Evolutionary conservation across 164 flowering plant genomes (phyloP).

Genomic region (Kalanchoe fedtschenkoi): DNA sequence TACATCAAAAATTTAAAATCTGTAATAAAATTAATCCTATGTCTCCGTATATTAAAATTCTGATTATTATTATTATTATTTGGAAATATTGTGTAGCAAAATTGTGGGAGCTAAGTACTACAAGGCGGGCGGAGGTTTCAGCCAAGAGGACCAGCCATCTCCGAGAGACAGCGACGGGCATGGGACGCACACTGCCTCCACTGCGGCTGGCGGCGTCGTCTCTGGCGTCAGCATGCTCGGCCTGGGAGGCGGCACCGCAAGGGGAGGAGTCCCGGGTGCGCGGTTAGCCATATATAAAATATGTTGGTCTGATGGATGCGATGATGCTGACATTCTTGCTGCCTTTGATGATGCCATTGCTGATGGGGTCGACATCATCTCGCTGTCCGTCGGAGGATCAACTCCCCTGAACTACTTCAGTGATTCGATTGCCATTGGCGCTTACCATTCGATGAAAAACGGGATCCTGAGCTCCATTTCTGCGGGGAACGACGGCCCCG

Average conservation of each 20-base stretch:
- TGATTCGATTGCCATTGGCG: not conserved
- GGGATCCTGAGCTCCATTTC: not conserved
- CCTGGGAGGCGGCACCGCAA: not conserved
- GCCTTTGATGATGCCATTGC: constrained; percentile 7
- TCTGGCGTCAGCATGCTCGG: not conserved
- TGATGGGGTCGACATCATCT: not conserved
- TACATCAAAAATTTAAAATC: no score
- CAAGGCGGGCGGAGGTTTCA: not conserved
- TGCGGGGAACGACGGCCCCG: not conserved
- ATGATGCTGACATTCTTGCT: not conserved
- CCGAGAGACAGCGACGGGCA: not conserved
- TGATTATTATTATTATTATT: no score
- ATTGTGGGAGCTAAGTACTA: not conserved
- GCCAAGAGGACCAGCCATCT: not conserved
- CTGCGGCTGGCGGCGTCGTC: not conserved
- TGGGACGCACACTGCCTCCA: not conserved
- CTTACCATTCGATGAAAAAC: constrained; percentile 1
- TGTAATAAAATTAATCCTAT: no score
- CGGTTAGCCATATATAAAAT: not conserved
- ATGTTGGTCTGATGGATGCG: not conserved
- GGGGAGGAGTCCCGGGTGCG: not conserved
- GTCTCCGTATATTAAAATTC: no score
- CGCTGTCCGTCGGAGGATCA: not conserved
- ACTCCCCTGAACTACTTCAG: not conserved
- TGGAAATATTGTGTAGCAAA: not conserved